These are phyloP conservation scores for Nicotiana obtusifolia DNA, from an alignment of 257 asterid genomes.

Conservation along the genomic window DNA sequence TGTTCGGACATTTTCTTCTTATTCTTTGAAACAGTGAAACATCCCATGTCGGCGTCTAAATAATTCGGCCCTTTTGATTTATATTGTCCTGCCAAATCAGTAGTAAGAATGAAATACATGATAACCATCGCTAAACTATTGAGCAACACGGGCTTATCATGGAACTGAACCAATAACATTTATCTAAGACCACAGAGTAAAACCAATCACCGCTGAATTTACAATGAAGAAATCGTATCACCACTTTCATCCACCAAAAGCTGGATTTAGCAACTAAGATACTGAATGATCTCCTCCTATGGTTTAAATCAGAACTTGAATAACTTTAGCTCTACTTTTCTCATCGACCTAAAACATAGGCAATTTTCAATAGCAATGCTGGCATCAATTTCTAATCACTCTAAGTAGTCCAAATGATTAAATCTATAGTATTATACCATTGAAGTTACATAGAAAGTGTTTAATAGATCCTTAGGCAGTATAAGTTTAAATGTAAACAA, in stretches of 20 bases:
- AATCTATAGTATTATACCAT: not conserved
- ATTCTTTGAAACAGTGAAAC: constrained; percentile 64
- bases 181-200: not conserved
- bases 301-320: not conserved
- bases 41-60: constrained; percentile 51
- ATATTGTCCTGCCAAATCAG: not conserved
- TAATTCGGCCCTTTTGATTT: not conserved
- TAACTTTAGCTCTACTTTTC: not conserved
- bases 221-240: not conserved
- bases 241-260: not conserved
- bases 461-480: not conserved
- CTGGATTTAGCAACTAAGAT: not conserved
- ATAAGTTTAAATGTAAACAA: not conserved
- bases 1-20: constrained; percentile 64
- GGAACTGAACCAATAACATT: not conserved
- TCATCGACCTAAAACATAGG: not conserved
- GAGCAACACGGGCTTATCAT: not conserved
- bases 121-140: not conserved
- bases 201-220: not conserved
- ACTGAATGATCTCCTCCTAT: not conserved
- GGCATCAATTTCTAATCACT: not conserved
- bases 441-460: not conserved
- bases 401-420: not conserved
- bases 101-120: not conserved
- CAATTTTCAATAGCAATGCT: not conserved